phyloP scores from a whole-genome alignment of 1,284 basidiomycete genomes.

The Clitocybe nebularis region DNA sequence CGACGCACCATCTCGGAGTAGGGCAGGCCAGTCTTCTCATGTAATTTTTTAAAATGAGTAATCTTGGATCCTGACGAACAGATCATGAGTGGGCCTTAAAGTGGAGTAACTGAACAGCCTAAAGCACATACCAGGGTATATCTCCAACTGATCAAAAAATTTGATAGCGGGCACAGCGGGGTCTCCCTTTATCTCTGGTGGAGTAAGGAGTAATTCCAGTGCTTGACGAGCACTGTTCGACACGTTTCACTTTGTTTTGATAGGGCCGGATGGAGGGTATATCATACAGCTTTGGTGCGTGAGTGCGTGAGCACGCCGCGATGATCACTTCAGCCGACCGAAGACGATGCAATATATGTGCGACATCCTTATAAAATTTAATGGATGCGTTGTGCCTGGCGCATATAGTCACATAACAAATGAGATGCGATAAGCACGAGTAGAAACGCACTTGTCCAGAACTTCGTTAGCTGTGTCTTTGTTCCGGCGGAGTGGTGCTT shows the following conservation, averaged over 20 bases:
- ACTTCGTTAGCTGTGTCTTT: conserved; percentile 56
- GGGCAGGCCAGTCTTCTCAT: conserved; percentile 75
- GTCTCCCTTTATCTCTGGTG: conserved; percentile 38
- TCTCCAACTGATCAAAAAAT: conserved; percentile 80
- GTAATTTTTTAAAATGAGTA: conserved; percentile 74
- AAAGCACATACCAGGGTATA: conserved; percentile 64
- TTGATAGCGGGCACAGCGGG: conserved; percentile 48
- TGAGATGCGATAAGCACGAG: background rate
- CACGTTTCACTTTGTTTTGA: background rate
- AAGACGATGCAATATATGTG: conserved; percentile 68
- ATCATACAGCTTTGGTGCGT: conserved; percentile 65
- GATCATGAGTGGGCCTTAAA: background rate
- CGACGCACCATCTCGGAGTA: conserved; percentile 77
- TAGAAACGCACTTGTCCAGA: conserved; percentile 47
- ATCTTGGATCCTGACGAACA: conserved; percentile 68
- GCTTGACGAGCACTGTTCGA: conserved; percentile 68
- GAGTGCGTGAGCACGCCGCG: conserved; percentile 76
- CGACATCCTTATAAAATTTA: conserved; percentile 73
- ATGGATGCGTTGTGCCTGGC: conserved; percentile 53
- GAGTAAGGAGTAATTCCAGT: conserved; percentile 64
- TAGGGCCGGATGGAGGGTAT: background rate
- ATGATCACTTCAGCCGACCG: conserved; percentile 52
- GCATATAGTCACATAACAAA: conserved; percentile 2
- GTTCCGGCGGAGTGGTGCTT: conserved; percentile 61
- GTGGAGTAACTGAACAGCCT: conserved; percentile 1